These are phyloP conservation scores for Aspergillus oerlinghausenensis DNA, from an alignment of 2,329 filamentous ascomycete genomes.

Conservation along the genomic window DNA sequence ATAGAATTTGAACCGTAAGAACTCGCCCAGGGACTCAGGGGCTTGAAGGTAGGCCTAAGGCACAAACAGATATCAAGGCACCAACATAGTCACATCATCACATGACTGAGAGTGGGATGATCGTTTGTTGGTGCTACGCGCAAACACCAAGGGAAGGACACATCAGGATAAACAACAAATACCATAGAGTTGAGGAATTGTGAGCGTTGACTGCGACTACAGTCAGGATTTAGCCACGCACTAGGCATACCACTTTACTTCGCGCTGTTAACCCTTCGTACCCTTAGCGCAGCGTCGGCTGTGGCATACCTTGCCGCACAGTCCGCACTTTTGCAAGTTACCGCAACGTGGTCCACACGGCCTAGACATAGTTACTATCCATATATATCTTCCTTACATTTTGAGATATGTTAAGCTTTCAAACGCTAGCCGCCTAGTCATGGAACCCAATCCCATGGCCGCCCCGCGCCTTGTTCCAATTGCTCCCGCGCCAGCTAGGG, in stretches of 20 bases:
- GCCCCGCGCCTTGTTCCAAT: background rate
- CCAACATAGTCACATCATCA: too few relatives aligned
- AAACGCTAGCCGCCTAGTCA: background rate
- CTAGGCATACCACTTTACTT: background rate
- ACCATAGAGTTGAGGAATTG: background rate
- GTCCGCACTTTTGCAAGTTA: background rate
- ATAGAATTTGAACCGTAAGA: too few relatives aligned
- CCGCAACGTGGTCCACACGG: background rate
- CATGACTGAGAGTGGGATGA: too few relatives aligned
- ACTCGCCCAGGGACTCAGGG: too few relatives aligned
- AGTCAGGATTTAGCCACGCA: background rate
- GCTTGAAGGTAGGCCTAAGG: too few relatives aligned
- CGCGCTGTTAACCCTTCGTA: background rate
- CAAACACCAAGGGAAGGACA: background rate
- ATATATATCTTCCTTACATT: background rate
- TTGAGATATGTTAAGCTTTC: background rate
- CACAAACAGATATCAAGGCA: too few relatives aligned
- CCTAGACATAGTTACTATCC: background rate
- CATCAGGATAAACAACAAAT: background rate
- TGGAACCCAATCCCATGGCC: background rate
- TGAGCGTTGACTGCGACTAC: background rate
- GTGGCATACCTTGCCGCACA: background rate
- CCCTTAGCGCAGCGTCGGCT: background rate
- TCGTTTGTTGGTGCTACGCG: background rate
- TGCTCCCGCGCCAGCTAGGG: conserved; percentile 2